phyloP scores from a whole-genome alignment of 345 rosid species.

The Balakata baccata region DNA sequence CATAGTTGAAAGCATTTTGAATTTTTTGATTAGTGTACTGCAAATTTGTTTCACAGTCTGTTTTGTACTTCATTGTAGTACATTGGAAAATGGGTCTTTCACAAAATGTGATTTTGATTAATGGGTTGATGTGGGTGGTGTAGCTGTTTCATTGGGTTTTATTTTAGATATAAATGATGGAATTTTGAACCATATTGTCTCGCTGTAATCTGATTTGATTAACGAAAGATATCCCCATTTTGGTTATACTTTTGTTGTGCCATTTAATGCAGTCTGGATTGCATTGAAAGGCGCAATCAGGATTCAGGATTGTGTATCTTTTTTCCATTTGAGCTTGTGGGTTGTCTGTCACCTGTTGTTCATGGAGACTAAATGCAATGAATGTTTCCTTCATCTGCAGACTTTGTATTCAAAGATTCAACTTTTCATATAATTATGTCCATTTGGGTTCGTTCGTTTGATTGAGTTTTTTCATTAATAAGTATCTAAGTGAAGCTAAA shows the following conservation, averaged over 20 bases:
- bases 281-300: not conserved
- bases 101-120: too few species aligned
- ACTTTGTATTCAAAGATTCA: too few species aligned
- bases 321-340: not conserved
- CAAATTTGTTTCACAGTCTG: conserved; percentile 3
- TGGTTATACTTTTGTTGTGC: not conserved
- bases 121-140: not conserved
- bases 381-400: not conserved
- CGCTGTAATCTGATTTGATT: not conserved
- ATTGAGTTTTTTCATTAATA: not conserved
- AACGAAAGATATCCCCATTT: not conserved
- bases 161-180: not conserved
- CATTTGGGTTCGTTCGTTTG: not conserved
- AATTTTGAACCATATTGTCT: not conserved
- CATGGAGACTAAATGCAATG: not conserved
- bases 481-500: not conserved
- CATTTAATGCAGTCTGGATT: not conserved
- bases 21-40: conserved; percentile 24
- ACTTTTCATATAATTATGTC: not conserved
- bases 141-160: not conserved
- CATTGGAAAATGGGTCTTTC: conserved; percentile 15
- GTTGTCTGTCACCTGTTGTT: not conserved
- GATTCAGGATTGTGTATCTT: too few species aligned
- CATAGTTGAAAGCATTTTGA: not conserved
- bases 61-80: conserved; percentile 38